Percentiles rank a stretch among this genome's conserved stretches.
phyloP scores from a whole-genome alignment of 2,329 filamentous ascomycete genomes.

The Colletotrichum lentis region DNA sequence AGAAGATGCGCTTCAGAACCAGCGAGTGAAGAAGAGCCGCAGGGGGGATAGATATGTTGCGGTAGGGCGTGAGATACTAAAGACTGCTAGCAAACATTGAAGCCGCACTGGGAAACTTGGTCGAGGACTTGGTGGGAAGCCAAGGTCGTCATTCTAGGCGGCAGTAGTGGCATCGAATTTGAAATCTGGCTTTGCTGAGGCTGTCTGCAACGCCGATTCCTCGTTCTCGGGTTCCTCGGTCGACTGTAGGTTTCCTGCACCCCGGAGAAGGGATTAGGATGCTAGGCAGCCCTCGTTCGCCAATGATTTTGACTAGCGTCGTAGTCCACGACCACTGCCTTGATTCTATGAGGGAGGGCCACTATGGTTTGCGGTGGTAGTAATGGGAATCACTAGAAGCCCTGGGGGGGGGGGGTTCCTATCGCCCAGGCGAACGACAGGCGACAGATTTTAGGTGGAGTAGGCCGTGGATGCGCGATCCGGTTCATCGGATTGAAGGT shows the following conservation, averaged over 20 bases:
- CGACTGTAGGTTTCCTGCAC: not conserved
- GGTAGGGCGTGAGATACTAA: not conserved
- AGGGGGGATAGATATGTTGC: not conserved
- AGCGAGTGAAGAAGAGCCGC: not conserved
- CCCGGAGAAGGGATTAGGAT: not conserved
- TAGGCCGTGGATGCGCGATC: not conserved
- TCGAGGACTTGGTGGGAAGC: not conserved
- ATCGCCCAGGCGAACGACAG: not conserved
- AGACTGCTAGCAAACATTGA: not conserved
- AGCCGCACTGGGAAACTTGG: not conserved
- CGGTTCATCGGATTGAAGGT: not conserved
- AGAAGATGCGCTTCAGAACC: not conserved
- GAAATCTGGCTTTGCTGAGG: not conserved
- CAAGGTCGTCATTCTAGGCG: not conserved
- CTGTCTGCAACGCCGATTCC: not conserved
- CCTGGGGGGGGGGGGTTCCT: not conserved
- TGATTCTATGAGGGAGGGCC: not conserved
- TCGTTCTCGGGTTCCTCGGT: not conserved
- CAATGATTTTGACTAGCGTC: not conserved
- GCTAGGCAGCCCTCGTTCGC: not conserved
- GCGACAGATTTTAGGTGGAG: not conserved
- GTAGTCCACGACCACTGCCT: not conserved
- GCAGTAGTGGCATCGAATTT: not conserved
- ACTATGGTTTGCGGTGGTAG: not conserved
- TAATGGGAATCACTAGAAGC: not conserved